Base-by-base conservation (phyloP, 805 yeast species). In the Scheffersomyces stipitis region DNA sequence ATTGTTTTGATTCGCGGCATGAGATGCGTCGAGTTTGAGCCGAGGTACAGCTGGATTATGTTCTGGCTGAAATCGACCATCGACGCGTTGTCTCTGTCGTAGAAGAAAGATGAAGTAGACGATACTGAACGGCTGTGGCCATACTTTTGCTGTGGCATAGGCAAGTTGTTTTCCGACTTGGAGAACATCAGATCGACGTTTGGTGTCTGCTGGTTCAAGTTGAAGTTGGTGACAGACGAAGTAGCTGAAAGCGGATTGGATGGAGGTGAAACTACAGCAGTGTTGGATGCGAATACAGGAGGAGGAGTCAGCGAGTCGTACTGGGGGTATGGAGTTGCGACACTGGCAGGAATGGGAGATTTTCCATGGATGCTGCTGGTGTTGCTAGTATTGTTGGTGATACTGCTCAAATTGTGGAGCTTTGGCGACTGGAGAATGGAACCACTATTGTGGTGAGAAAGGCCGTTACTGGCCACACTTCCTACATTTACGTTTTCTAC, bases 1-100 rank as follows among this genome's bases (percentile, higher is more conserved):
- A 91, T 77, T 4, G 96, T 89, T 55, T 85, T 80, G 62, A 83
- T 74, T 45, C 93, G 74, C 14, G 95, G 90, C 51, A 84, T 62
- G 44, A 90, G 62, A 9, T 77, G 63, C 13, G 60, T 54, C 15
- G 73, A 62, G 43, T 72, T 69, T 23, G 62, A 42, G n/a, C 83
- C 83, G 37, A 80, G 57, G 49, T 76, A 75, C 44, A 69, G 76
- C 37, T 70, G 72, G 44, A 78, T 66, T 42, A 71, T 42, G 49
- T 69, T 71, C 41, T 80, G 84, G 26, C 75, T 68, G 37, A 73
- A 65, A 56, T 75, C 83, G 1, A 76, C 73, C 38, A 73, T 36
- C 36, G 64, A 55, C 8, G 56, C 53, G 33, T 51, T 57, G 41
- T 66, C 71, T 13, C 56, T 47, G 40, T 62, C 64, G 40, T 61